These are phyloP conservation scores for Vickermania spadyakhi DNA, from an alignment of 208 protist genomes.

Conservation along the genomic window DNA sequence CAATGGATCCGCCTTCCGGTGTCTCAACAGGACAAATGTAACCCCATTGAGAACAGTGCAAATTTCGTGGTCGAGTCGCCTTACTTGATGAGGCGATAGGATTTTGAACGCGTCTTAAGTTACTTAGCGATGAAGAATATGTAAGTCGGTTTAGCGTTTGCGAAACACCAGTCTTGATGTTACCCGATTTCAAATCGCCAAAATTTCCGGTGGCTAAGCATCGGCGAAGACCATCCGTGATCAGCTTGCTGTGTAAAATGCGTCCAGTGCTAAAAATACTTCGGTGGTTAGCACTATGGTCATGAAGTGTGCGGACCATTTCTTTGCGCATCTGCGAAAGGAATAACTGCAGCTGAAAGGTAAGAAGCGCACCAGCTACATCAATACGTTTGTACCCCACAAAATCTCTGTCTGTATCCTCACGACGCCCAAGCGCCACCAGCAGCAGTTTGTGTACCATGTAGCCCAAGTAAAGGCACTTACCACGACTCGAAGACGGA, in stretches of 20 bases:
- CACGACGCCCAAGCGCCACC: constrained; percentile 57
- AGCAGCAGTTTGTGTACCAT: constrained; percentile 83
- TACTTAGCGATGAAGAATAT: constrained; percentile 94
- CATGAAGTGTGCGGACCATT: constrained; percentile 28
- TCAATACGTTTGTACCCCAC: constrained; percentile 95
- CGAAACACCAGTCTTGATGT: constrained; percentile 62
- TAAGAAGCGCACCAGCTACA: constrained; percentile 89
- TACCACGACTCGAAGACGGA: constrained; percentile 32
- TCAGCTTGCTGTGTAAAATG: background rate
- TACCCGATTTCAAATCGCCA: constrained; percentile 23
- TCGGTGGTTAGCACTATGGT: constrained; percentile 26
- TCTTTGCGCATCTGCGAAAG: constrained; percentile 27
- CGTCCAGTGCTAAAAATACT: constrained; percentile 40
- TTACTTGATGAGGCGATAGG: constrained; percentile 85
- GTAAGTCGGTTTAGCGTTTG: constrained; percentile 96
- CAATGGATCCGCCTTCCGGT: constrained; percentile 91
- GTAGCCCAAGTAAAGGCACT: constrained; percentile 70
- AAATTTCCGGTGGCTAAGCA: constrained; percentile 98
- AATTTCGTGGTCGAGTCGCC: constrained; percentile 89
- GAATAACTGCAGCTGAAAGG: constrained; percentile 29
- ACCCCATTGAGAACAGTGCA: constrained; percentile 97
- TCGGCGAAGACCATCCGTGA: background rate
- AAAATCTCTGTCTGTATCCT: constrained; percentile 92
- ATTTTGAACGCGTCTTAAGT: constrained; percentile 97
- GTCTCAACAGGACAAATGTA: constrained; percentile 96